A percentile compares a stretch with the other conserved stretches of the same genome.
These are phyloP conservation scores for Pneumocystis murina DNA, from an alignment of 1,139 yeast genomes.

Conservation along the genomic window DNA sequence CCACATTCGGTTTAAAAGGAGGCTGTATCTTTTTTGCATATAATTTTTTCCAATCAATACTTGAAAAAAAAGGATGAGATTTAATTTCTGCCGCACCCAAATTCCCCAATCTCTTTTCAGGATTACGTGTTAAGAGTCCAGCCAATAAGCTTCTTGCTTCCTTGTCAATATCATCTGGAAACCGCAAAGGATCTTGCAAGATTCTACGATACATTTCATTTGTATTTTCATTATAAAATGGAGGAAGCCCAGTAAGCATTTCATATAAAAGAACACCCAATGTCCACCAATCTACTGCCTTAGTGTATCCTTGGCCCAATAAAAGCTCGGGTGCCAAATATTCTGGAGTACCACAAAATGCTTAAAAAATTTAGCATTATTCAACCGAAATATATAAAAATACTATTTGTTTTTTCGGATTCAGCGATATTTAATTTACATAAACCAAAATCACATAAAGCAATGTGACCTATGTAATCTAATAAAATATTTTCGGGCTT, in stretches of 20 bases:
- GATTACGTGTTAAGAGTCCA: conserved; percentile 72
- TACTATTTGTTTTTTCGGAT: background rate
- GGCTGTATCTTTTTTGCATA: conserved; percentile 82
- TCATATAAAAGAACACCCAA: conserved; percentile 84
- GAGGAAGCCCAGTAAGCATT: conserved; percentile 94
- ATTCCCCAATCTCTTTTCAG: conserved; percentile 57
- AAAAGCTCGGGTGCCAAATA: conserved; percentile 89
- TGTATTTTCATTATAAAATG: conserved; percentile 89
- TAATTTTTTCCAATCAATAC: conserved; percentile 80
- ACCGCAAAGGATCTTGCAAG: conserved; percentile 69
- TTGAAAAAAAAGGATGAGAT: conserved; percentile 72
- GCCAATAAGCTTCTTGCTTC: conserved; percentile 75
- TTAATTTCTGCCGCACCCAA: conserved; percentile 79
- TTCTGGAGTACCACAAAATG: conserved; percentile 95
- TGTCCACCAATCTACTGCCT: conserved; percentile 98
- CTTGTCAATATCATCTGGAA: conserved; percentile 77
- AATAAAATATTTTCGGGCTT: conserved; percentile 89
- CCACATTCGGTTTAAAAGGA: conserved; percentile 88
- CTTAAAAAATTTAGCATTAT: conserved; percentile 20
- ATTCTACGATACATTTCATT: conserved; percentile 89
- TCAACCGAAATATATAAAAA: conserved; percentile 12
- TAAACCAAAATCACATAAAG: conserved; percentile 28
- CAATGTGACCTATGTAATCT: conserved; percentile 94
- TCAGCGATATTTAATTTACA: background rate
- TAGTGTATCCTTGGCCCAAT: conserved; percentile 83